A percentile compares a stretch with the other conserved stretches of the same genome.
Conservation (phyloP, 169 alveolate genomes). For the Cryptosporidium ryanae region DNA sequence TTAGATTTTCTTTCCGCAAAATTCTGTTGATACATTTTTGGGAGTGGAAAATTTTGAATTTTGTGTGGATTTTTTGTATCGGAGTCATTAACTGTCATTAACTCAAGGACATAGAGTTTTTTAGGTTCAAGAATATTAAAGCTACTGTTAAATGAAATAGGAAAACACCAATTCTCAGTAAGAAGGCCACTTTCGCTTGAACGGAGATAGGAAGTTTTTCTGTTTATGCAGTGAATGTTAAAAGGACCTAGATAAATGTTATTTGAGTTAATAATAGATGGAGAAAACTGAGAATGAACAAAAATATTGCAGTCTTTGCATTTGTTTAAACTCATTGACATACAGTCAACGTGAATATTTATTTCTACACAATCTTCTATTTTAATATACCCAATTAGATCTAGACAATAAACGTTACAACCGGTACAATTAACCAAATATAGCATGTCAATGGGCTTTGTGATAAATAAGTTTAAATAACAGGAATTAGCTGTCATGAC, state of each 20-base stretch:
- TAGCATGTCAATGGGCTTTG: conserved; percentile 21
- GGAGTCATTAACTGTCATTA: too few species aligned
- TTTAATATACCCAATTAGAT: conserved; percentile 20
- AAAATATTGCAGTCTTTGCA: conserved; percentile 10
- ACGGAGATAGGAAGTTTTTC: conserved; percentile 28
- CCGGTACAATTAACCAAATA: background rate
- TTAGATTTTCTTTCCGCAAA: background rate
- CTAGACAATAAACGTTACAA: conserved; percentile 17
- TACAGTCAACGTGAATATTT: conserved; percentile 25
- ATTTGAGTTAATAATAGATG: conserved; percentile 10
- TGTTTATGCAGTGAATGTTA: conserved; percentile 23
- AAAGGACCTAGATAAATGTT: conserved; percentile 37
- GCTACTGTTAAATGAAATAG: conserved; percentile 10
- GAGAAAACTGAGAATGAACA: conserved; percentile 50
- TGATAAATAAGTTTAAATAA: conserved; percentile 6
- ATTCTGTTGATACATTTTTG: conserved; percentile 11
- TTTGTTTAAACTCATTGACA: background rate
- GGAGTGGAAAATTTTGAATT: background rate
- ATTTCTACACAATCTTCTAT: conserved; percentile 1
- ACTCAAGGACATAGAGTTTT: background rate
- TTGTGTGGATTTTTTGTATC: background rate
- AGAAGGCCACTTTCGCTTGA: conserved; percentile 14
- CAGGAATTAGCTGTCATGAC: conserved; percentile 22
- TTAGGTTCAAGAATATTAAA: conserved; percentile 18
- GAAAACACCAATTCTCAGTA: conserved; percentile 33